Evolutionary conservation across 73 alveolate species (phyloP), one percentile per base, ranked within the genome.

Genomic region (Paraurostyla sp.): DNA sequence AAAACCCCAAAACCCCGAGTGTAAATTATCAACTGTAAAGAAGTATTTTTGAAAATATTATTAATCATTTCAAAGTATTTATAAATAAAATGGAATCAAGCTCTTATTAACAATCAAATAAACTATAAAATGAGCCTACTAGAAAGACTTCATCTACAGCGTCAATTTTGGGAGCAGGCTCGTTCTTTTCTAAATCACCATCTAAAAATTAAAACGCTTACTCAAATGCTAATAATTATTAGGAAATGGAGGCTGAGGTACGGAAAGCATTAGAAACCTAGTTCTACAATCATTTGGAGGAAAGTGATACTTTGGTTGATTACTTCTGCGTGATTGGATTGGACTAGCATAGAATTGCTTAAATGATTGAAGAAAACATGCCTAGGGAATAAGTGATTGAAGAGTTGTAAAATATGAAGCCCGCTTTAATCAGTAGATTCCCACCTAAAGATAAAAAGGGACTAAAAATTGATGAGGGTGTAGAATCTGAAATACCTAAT

Each of bases 361-460:
- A 65, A 40, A 6, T 73, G 68, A 4, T 73, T 2, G 71, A 73
- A 3, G 73, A 73, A 3, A 48, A 48, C 27, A 9, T 50, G 16
- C 73, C 87, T 16, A 45, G 29, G 36, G 87, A 45, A 16, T 45
- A 43, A 18, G 46, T 73, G 6, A 57, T 57, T 3, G 54, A 43
- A 3, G 87, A 73, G 52, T 29, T 73, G 27, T 18, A 22, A 0
- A 13, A 73, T 13, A 50, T 50, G 68, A 73, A 73, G 50, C 87
- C 87, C 9, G 32, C 11, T 7, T 48, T 73, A 36, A 16, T 73
- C 13, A 22, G 87, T 30, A 45, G 42, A 25, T 73, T 73, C 48
- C 87, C 87, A 20, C 87, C 87, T 6, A 73, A 73, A 50, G 71
- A 73, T 33, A 73, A 73, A 29, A 73, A 45, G 71, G 27, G 52